Evolutionary conservation across 208 protist genomes (phyloP), one percentile per base, ranked within the genome.

Genomic region (Endotrypanum monterogeii): DNA sequence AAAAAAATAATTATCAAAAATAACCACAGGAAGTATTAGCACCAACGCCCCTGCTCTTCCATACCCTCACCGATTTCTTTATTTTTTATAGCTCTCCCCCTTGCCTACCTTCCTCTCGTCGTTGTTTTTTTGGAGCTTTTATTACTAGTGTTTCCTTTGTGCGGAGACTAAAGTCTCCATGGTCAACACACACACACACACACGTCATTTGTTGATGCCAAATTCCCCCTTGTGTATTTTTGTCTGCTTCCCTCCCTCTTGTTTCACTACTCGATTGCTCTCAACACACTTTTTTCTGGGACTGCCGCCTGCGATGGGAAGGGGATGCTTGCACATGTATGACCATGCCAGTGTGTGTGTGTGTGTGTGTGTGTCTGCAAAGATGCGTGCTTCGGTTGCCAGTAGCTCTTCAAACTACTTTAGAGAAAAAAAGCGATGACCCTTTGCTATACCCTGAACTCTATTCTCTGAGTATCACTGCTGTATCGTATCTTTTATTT

Each of bases 241-340:
- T 60, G 16, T 52, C 3, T 66, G 28, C 41, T 67, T 51, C 23
- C 68, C 67, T 67, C 37, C 55, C 30, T 71, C 55, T 41, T 71
- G 51, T 63, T 41, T 16, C 51, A 48, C 16, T 52, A 46, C 37
- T 75, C 12, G 23, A 1, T 48, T 48, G 32, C 20, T 68, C 39
- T 71, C 65, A 7, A 28, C 73, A 20, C 14, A 71, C 63, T 32
- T 39, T 63, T 37, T 32, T 67, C 41, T n/a, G n/a, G n/a, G 23
- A 46, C 6, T 58, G 41, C 37, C 62, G 67, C 30, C n/a, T 65
- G 37, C 1, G n/a, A 46, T 44, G 6, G 23, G 44, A n/a, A 37
- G 23, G 6, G 28, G 23, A 46, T 46, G 28, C 5, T 30, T 65
- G 60, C 6, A 20, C 60, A 25, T 48, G 9, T 14, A 32, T 44